A percentile compares a stretch with the other conserved stretches of the same genome.
phyloP scores from a whole-genome alignment of 805 yeast genomes.

The Cyberlindnera meyerae region DNA sequence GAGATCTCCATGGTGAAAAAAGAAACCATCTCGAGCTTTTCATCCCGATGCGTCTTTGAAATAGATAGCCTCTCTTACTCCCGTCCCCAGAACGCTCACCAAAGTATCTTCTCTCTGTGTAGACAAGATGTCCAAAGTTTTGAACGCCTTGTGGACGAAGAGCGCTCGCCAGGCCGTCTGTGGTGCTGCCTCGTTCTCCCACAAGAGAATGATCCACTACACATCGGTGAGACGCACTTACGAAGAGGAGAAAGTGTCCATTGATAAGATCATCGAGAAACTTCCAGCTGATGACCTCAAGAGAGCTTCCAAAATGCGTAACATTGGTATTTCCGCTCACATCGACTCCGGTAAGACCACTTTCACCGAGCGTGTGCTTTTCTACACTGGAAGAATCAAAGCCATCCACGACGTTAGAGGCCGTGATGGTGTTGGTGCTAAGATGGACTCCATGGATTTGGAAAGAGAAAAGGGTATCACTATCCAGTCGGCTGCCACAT shows the following conservation, averaged over 20 bases:
- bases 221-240: constrained; percentile 36
- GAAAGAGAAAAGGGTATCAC: constrained; percentile 99
- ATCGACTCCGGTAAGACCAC: constrained; percentile 98
- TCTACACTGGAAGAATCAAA: constrained; percentile 93
- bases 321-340: constrained; percentile 97
- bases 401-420: constrained; percentile 97
- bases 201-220: constrained; percentile 31
- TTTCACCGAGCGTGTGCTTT: constrained; percentile 93
- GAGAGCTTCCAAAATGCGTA: constrained; percentile 63
- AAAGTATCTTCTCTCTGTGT: too few species aligned
- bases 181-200: constrained; percentile 6
- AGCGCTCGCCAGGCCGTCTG: constrained; percentile 11
- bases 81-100: too few species aligned
- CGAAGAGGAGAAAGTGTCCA: constrained; percentile 67
- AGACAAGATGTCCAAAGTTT: constrained; percentile 18
- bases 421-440: constrained; percentile 96
- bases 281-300: constrained; percentile 48
- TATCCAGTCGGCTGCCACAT: constrained; percentile 97
- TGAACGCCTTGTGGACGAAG: constrained; percentile 11
- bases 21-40: too few species aligned
- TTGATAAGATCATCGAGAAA: constrained; percentile 50
- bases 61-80: too few species aligned
- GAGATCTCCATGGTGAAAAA: too few species aligned
- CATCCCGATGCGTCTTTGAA: too few species aligned
- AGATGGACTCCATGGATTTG: constrained; percentile 98